Evolutionary conservation across 2,329 filamentous ascomycete species (phyloP), one percentile per base, ranked within the genome.

Genomic region (Talaromyces sp.): DNA sequence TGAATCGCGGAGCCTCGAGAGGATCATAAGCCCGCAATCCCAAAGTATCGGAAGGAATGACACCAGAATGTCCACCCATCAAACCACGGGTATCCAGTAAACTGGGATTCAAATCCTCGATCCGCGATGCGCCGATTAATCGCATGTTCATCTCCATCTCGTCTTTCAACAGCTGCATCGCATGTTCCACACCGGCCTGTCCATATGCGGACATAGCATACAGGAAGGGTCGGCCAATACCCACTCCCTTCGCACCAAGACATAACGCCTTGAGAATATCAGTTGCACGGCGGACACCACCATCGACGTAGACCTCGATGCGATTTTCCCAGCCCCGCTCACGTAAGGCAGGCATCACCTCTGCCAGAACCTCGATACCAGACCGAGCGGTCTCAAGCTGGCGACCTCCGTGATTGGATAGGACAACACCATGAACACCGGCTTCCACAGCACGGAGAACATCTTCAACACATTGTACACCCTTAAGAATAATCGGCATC

Each of bases 111-210:
- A 99, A 76, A 63, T 99, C 86, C 32, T 86, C 85, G 29, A 99
- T 73, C 55, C 76, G 86, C 17, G 81, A 83, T 54, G 86, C 89
- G 9, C 94, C 94, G 63, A 99, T 91, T 58, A 99, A 78, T 6
- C 94, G 85, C 94, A 99, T 97, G 69, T 93, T 94, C 93, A 97
- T 97, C 78, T 95, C 91, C 84, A 99, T 90, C 81, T 99, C 94
- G 67, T 97, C 94, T 77, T 90, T 91, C 63, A 96, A 82, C 53
- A 96, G 77, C 74, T 91, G 88, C 89, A 97, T 96, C 29, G 94
- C 94, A 29, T 90, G 84, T 68, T 96, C 90, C 19, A 97, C 93
- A 59, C 94, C 94, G 2, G 87, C 81, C 55, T 90, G 77, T 1
- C 94, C 94, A 67, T 97, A 99, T 8, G 91, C 86, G 57, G 87